Conservation (phyloP, 2,329 filamentous ascomycete species). For the Camillea tinctor region DNA sequence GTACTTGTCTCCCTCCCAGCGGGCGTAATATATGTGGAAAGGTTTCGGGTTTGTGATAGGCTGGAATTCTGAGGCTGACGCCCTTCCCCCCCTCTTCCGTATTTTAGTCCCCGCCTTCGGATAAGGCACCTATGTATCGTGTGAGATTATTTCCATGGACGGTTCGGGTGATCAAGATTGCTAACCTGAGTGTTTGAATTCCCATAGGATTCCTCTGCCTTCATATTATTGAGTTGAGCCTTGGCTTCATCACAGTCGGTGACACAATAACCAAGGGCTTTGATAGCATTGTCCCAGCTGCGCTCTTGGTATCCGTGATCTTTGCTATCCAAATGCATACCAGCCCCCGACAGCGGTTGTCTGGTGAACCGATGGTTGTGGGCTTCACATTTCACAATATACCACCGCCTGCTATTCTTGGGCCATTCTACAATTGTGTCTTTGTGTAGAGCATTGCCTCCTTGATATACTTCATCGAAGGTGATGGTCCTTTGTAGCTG, state of each 20-base stretch:
- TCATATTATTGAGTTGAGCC: slow-evolving; percentile 35
- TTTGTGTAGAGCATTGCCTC: slow-evolving; percentile 33
- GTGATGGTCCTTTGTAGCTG: slow-evolving; percentile 26
- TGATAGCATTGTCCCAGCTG: slow-evolving; percentile 30
- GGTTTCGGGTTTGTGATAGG: slow-evolving; percentile 23
- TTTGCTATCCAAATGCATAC: slow-evolving; percentile 36
- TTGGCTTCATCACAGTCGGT: slow-evolving; percentile 32
- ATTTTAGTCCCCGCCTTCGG: too few species aligned
- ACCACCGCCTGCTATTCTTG: slow-evolving; percentile 28
- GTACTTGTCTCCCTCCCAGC: slow-evolving; percentile 28
- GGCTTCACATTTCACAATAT: slow-evolving; percentile 40
- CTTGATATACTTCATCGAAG: slow-evolving; percentile 37
- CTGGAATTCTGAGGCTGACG: too few species aligned
- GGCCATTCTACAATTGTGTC: slow-evolving; percentile 33
- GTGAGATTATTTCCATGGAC: too few species aligned
- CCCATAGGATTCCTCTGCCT: slow-evolving; percentile 1
- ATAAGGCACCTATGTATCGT: too few species aligned
- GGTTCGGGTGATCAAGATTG: slow-evolving; percentile 7
- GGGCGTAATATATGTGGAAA: slow-evolving; percentile 36
- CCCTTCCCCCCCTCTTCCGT: too few species aligned
- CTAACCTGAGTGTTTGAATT: slow-evolving; percentile 7
- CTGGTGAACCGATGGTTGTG: slow-evolving; percentile 37
- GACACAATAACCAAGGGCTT: slow-evolving; percentile 35
- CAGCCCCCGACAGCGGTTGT: slow-evolving; percentile 36
- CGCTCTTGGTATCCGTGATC: slow-evolving; percentile 32